Conservation (phyloP, 2,329 filamentous ascomycete genomes). For the Sarocladium brachiariae region DNA sequence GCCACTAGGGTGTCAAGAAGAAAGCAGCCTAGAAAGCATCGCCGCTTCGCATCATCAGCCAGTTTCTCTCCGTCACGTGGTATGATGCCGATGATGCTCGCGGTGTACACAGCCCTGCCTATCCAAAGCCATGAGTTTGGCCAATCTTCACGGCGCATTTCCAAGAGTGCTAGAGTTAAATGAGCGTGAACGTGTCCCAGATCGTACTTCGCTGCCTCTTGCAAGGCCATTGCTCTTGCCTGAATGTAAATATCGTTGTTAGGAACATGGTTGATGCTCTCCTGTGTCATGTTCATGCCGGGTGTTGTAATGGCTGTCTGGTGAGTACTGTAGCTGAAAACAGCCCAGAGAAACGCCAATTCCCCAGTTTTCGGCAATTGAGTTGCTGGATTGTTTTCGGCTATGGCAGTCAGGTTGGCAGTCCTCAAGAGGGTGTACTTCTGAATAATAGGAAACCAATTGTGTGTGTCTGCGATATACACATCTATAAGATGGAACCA, state of each 20-base stretch:
- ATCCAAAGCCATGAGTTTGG: constrained; percentile 10
- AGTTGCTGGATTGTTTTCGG: background rate
- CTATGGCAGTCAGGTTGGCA: background rate
- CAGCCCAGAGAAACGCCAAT: constrained; percentile 7
- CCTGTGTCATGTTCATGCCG: too few relatives aligned
- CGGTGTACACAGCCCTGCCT: constrained; percentile 9
- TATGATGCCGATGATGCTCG: background rate
- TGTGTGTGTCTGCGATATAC: background rate
- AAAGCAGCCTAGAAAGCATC: constrained; percentile 10
- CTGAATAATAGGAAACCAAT: constrained; percentile 8
- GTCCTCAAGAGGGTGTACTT: constrained; percentile 12
- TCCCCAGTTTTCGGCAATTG: background rate
- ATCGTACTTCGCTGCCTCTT: background rate
- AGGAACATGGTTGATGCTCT: too few relatives aligned
- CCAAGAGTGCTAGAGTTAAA: constrained; percentile 7
- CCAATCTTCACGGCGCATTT: background rate
- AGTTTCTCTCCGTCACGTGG: background rate
- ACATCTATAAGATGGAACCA: constrained; percentile 1
- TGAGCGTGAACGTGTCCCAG: constrained; percentile 8
- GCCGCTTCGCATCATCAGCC: background rate
- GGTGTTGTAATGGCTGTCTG: too few relatives aligned
- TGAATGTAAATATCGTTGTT: background rate
- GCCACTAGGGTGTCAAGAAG: constrained; percentile 11
- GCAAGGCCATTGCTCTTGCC: background rate
- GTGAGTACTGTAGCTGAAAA: constrained; percentile 12